phyloP scores from a whole-genome alignment of 2,329 filamentous ascomycete species.

The Pseudogymnoascus sp. region DNA sequence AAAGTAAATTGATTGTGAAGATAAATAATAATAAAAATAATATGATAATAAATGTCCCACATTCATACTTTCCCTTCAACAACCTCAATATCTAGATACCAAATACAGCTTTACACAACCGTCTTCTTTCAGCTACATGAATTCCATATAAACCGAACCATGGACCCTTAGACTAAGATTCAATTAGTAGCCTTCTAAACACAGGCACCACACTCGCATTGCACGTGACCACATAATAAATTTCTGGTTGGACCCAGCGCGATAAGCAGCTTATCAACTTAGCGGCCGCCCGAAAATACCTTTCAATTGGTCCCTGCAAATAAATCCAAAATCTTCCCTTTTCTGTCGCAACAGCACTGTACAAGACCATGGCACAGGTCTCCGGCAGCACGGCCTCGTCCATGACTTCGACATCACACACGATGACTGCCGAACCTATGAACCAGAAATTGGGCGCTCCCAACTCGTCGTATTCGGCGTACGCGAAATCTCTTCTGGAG shows the following conservation, averaged over 20 bases:
- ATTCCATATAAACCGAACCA: background rate
- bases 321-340: constrained; percentile 8
- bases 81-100: background rate
- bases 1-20: too few species aligned
- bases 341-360: background rate
- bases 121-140: background rate
- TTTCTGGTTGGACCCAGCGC: background rate
- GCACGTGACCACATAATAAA: background rate
- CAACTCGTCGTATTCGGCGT: constrained; percentile 27
- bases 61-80: background rate
- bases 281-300: constrained; percentile 3
- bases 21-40: background rate
- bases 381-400: constrained; percentile 46
- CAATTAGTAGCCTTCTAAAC: background rate
- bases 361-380: constrained; percentile 6
- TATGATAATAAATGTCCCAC: background rate
- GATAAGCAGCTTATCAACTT: constrained; percentile 7
- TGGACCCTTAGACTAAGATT: background rate
- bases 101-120: too few species aligned
- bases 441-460: constrained; percentile 21
- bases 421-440: constrained; percentile 43
- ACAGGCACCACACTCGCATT: too few species aligned
- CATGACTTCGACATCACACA: constrained; percentile 56
- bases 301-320: constrained; percentile 9
- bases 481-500: constrained; percentile 23